Base-by-base conservation (phyloP, 352 stramenopile species). In the Achlya hypogyna region DNA sequence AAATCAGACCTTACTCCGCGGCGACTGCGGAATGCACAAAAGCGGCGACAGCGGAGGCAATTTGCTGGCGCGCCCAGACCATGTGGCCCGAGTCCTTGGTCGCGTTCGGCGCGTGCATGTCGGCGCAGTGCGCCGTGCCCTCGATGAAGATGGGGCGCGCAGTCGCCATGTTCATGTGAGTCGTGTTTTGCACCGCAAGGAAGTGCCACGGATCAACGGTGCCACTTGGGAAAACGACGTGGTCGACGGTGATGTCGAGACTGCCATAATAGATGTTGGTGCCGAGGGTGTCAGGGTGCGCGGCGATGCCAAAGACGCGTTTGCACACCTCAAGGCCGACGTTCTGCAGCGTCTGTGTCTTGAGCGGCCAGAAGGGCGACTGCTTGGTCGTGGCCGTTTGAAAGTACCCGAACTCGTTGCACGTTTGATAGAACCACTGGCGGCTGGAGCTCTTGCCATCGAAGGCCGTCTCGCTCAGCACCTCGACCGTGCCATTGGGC, bases 341-440 rank as follows among this genome's bases (percentile, higher is more conserved):
- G 62, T 93, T 91, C 27, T 78, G 74, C 66, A 87, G 74, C 0
- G 85, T 92, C n/a, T 89, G 74, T 2, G 77, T 79, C 62, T 72
- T 82, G 25, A 96, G 71, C 60, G 76, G 72, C 38, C 84, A 73
- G 69, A 91, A 92, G 9, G 82, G 86, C 51, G 84, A 87, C 25
- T 65, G 71, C 3, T 58, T 38, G 51, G 77, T 88, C 20, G 74
- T 82, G 12, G 83, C 81, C 23, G 82, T 91, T 66, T 94, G 85
- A 66, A 91, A 93, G 72, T 91, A 96, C 5, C 86, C 86, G 52
- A 96, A 93, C 63, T 96, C 86, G 68, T 93, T 95, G 74, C 87
- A 96, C 22, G 86, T 94, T 69, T 94, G 84, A 65, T 90, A 96
- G 9, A 88, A 78, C 87, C 87, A 96, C 71, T 92, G 84, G 14